Evolutionary conservation across 2,329 filamentous ascomycete species (phyloP), one percentile per base, ranked within the genome.

Genomic region (Aspergillus aculeatus): DNA sequence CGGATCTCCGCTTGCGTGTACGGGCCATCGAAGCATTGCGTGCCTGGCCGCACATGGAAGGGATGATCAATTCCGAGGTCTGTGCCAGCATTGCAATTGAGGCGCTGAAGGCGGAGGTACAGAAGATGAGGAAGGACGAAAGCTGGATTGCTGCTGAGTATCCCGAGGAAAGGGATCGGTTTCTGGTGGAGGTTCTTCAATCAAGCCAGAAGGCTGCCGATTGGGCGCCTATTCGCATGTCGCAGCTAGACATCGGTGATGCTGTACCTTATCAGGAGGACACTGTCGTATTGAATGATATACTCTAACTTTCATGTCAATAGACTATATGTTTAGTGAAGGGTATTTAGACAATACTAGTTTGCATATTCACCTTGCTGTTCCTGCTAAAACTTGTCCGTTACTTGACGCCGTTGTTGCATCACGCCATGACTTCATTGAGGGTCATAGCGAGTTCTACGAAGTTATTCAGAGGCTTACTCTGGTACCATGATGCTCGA

Each of bases 1-100:
- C 63, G 4, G 50, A 66, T 11, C 50, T 60, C 35, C 44, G 44
- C 4, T 23, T 64, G 49, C 63, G 63, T 1, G 44, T 59, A 14
- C 59, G 51, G 11, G 64, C 63, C 21, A 61, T 66, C 23, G n/a
- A 61, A 6, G 51, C 51, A 10, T 57, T 64, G 32, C 49, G 54
- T 9, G 35, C 26, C 3, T 66, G 61, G 61, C 61, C 64, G 2
- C 64, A 65, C 32, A 62, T 56, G 19, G 61, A 65, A 31, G 63
- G 61, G 14, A 57, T 65, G 24, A 31, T 63, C n/a, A 66, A 65
- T 52, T 64, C 64, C 5, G 62, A 61, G 19, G 35, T 61, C 4
- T 29, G 54, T 4, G 57, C 50, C 1, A 58, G 57, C 4, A 35
- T 64, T 6, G 61, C 59, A 21, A 16, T 64, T 11, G 47, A 50